phyloP scores from a whole-genome alignment of 2,329 filamentous ascomycete genomes.

The Trichophyton schoenleinii region DNA sequence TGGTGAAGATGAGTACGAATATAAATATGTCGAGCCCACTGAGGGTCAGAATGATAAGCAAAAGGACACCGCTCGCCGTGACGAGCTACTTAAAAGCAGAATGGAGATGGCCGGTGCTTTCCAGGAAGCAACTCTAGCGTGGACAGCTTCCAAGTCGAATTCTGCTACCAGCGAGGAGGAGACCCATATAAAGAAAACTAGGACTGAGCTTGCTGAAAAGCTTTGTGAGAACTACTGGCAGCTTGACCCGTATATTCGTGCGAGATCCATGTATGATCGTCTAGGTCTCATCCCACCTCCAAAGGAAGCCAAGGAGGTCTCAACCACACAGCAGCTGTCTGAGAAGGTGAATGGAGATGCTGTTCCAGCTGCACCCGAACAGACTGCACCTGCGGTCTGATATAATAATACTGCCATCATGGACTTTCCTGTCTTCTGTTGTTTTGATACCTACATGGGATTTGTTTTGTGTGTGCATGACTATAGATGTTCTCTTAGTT shows the following conservation, averaged over 20 bases:
- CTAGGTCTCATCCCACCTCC: conserved; percentile 43
- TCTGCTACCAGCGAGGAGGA: conserved; percentile 30
- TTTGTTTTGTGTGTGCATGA: neutral
- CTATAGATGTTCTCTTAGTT: neutral
- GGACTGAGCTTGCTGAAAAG: conserved; percentile 49
- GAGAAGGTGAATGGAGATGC: conserved; percentile 9
- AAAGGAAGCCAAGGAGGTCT: conserved; percentile 6
- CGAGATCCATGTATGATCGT: conserved; percentile 74
- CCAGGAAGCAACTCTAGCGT: conserved; percentile 60
- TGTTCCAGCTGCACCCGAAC: conserved; percentile 1
- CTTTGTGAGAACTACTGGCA: conserved; percentile 73
- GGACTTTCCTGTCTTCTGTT: neutral
- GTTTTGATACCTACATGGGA: neutral
- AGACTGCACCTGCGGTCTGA: neutral
- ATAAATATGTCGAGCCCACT: conserved; percentile 65
- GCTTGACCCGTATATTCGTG: conserved; percentile 74
- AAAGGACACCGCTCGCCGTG: conserved; percentile 52
- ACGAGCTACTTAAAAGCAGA: conserved; percentile 52
- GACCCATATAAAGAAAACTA: conserved; percentile 41
- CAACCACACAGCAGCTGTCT: neutral
- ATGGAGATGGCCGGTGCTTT: conserved; percentile 56
- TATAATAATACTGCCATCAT: neutral
- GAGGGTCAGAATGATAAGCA: conserved; percentile 65
- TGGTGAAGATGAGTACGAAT: conserved; percentile 73
- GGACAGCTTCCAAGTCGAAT: conserved; percentile 49